Percentiles rank a stretch among this genome's conserved stretches.
Conservation (phyloP, 176 grass and related monocot genomes). For the Chloris gayana region DNA sequence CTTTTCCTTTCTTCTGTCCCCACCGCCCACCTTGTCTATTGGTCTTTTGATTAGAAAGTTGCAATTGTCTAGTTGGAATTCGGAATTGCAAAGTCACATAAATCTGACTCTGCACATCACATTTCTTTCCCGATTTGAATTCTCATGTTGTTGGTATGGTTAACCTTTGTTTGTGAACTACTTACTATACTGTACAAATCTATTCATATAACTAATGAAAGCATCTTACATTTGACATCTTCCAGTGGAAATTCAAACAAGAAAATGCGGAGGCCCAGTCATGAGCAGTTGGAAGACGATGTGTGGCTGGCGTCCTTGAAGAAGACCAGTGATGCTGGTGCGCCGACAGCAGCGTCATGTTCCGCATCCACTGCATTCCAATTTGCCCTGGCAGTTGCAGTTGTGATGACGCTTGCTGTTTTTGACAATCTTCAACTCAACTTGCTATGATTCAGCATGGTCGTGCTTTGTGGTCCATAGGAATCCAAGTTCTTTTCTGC, state of each 20-base stretch:
- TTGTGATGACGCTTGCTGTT: slow-evolving; percentile 33
- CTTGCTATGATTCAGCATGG: slow-evolving; percentile 24
- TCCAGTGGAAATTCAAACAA: slow-evolving; percentile 54
- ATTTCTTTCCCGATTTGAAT: not conserved
- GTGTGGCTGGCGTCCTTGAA: slow-evolving; percentile 78
- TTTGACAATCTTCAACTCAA: slow-evolving; percentile 1
- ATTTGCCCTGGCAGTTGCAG: slow-evolving; percentile 29
- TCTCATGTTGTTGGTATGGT: not conserved
- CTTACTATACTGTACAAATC: not conserved
- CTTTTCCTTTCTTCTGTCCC: slow-evolving; percentile 61
- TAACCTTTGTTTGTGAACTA: not conserved
- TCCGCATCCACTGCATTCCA: slow-evolving; percentile 24
- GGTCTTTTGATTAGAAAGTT: slow-evolving; percentile 56
- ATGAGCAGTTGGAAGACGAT: slow-evolving; percentile 67
- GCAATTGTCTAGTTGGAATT: slow-evolving; percentile 27
- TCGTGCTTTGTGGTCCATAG: slow-evolving; percentile 29
- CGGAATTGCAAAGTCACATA: not conserved
- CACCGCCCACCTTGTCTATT: slow-evolving; percentile 37
- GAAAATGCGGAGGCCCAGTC: slow-evolving; percentile 56
- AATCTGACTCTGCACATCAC: not conserved
- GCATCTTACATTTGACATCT: not conserved
- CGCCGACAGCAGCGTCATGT: not conserved
- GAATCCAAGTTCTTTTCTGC: slow-evolving; percentile 35
- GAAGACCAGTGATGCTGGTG: slow-evolving; percentile 34
- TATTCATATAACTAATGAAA: not conserved